Base-by-base conservation (phyloP, 306 rosid species). In the Ziziphus jujuba region DNA sequence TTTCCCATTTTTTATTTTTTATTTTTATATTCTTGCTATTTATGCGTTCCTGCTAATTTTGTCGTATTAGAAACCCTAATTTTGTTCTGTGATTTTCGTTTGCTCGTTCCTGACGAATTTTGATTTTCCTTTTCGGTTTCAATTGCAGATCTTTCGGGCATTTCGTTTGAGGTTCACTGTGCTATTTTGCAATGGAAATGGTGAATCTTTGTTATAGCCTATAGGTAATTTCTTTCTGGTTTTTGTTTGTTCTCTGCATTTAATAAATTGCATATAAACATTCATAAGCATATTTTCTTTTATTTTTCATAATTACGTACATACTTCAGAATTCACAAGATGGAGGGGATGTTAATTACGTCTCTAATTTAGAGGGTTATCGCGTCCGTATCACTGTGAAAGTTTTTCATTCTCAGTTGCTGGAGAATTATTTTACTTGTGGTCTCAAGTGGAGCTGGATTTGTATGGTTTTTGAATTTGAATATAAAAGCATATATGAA, bases 31-130 rank as follows among this genome's bases (percentile, higher is more conserved):
- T 61, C 50, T 61, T 61, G 40, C 65, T 22, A 21, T 61, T 47
- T 65, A 15, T 6, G 5, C 31, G 44, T 6, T 63, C 10, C 22
- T 40, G 49, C 9, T 4, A 23, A 25, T 7, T n/a, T n/a, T 33
- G 59, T 43, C 45, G 45, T 7, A 40, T 65, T 65, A 5, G 50
- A 24, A 66, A 51, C 71, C 61, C 71, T 66, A 66, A 49, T 53
- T 52, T 31, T 40, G 9, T 40, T 16, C 45, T 8, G 10, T 7
- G 45, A 40, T 40, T 40, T 40, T 40, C 12, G 14, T 40, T 40
- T 40, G 12, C 3, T 10, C 12, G 45, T 28, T 28, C 3, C 33
- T 11, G 45, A 40, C 45, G 12, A 40, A 40, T 40, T 58, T 9
- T 58, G n/a, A 7, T 31, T 28, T 28, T 31, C 47, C 23, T 22